Evolutionary conservation across 202 grass and related monocot species (phyloP), one percentile per base, ranked within the genome.

Genomic region (Panicum hallii): DNA sequence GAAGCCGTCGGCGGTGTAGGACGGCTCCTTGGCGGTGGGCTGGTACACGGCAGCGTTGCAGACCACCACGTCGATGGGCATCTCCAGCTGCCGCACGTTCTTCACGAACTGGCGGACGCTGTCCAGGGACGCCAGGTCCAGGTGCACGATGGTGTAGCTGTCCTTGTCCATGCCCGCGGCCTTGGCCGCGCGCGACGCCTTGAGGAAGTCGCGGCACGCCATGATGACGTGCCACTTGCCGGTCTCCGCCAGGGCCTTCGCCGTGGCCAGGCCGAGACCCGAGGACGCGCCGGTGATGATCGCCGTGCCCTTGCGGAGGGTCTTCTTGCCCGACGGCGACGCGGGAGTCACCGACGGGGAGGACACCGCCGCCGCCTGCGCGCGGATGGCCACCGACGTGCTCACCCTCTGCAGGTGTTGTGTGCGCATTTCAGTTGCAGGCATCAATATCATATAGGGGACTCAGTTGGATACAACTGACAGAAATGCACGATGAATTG

Each of bases 1-100:
- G 74, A 99, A 88, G 12, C 91, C 88, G 50, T 99, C 96, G 13
- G 93, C 93, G 14, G 96, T 99, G 93, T 90, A 95, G 46, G 81
- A 87, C 0, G 96, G 93, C 86, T 99, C 86, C 86, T 94, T 99
- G 63, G 93, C 93, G 10, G 91, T 99, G 19, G 93, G 96, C 78
- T 89, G 89, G 87, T 99, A 99, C 46, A 96, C 88, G 22, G 96
- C 96, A 15, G 96, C 96, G 83, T 99, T 99, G 90, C 96, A 99
- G 65, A 99, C 96, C 19, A 99, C 80, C 2, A 99, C 91, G 62
- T 99, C 96, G 50, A 99, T 38, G 65, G 93, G 90, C 90, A 89
- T 90, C 14, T 63, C 93, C 22, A 85, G 72, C 83, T 83, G 91
- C 22, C 82, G 82, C 49, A 96, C 88, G 74, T 91, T 91, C 30